phyloP scores from a whole-genome alignment of 2,329 filamentous ascomycete genomes.

The Purpureocillium takamizusanense region DNA sequence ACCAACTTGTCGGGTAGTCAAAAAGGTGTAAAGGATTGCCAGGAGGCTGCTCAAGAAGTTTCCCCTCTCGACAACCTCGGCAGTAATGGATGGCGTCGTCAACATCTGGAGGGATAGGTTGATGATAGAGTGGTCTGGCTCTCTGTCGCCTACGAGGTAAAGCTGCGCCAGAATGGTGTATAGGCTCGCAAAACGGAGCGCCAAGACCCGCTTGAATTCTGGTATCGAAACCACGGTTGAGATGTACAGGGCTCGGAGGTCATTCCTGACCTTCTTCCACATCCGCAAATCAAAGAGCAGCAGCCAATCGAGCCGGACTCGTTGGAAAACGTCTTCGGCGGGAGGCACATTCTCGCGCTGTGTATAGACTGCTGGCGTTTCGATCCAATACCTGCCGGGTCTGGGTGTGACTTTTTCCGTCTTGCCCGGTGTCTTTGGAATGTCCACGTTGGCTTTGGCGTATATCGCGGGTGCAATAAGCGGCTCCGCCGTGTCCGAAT shows the following conservation, averaged over 20 bases:
- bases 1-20: slow-evolving; percentile 91
- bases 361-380: slow-evolving; percentile 63
- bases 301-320: slow-evolving; percentile 86
- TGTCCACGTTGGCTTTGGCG: slow-evolving; percentile 56
- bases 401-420: slow-evolving; percentile 40
- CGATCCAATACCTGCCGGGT: slow-evolving; percentile 77
- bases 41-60: slow-evolving; percentile 94
- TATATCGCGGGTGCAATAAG: slow-evolving; percentile 53
- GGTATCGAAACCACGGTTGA: slow-evolving; percentile 93
- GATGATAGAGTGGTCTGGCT: slow-evolving; percentile 97
- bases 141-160: slow-evolving; percentile 90
- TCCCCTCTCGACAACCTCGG: slow-evolving; percentile 86
- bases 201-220: slow-evolving; percentile 89
- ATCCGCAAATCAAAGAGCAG: slow-evolving; percentile 89
- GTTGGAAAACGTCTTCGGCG: slow-evolving; percentile 81
- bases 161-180: slow-evolving; percentile 91
- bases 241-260: slow-evolving; percentile 88
- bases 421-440: slow-evolving; percentile 73
- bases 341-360: slow-evolving; percentile 53
- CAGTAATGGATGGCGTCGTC: slow-evolving; percentile 92
- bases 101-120: slow-evolving; percentile 95
- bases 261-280: slow-evolving; percentile 92
- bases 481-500: slow-evolving; percentile 60
- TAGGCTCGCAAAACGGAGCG: slow-evolving; percentile 85
- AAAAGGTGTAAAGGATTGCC: slow-evolving; percentile 93